Conservation (phyloP, 1,139 yeast species). For the Pneumocystis carinii region DNA sequence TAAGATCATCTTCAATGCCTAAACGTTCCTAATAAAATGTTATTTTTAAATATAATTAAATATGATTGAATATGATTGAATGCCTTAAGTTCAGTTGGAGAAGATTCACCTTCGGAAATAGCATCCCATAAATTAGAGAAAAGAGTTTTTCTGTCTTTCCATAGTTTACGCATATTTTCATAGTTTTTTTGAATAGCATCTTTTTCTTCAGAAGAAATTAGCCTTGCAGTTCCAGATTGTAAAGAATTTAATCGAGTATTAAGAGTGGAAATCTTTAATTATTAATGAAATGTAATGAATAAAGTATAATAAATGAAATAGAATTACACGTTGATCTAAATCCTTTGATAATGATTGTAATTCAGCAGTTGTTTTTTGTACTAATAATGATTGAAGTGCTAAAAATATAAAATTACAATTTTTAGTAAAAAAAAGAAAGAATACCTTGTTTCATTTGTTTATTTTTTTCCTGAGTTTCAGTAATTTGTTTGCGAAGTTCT, state of each 20-base stretch:
- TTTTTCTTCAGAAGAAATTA: background rate
- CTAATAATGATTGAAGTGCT: constrained; percentile 8
- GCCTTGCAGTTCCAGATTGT: background rate
- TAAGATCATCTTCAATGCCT: background rate
- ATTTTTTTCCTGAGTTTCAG: constrained; percentile 9
- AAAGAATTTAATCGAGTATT: background rate
- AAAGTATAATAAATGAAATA: too few species aligned
- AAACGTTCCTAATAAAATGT: background rate
- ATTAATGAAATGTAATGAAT: too few species aligned
- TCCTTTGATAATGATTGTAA: constrained; percentile 2
- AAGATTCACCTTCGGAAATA: background rate
- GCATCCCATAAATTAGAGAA: background rate
- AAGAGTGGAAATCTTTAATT: background rate
- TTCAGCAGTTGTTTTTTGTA: constrained; percentile 2
- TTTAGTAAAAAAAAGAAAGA: background rate
- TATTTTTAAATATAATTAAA: background rate
- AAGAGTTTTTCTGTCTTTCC: background rate
- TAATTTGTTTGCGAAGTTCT: constrained; percentile 13
- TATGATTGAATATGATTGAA: too few species aligned
- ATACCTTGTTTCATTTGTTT: constrained; percentile 12
- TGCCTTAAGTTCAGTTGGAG: background rate
- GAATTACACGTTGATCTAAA: constrained; percentile 5
- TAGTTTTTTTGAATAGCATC: background rate
- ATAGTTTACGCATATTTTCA: background rate
- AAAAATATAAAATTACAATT: background rate